Conservation (phyloP, 768 basidiomycete species). For the Leccinum ochraceum region DNA sequence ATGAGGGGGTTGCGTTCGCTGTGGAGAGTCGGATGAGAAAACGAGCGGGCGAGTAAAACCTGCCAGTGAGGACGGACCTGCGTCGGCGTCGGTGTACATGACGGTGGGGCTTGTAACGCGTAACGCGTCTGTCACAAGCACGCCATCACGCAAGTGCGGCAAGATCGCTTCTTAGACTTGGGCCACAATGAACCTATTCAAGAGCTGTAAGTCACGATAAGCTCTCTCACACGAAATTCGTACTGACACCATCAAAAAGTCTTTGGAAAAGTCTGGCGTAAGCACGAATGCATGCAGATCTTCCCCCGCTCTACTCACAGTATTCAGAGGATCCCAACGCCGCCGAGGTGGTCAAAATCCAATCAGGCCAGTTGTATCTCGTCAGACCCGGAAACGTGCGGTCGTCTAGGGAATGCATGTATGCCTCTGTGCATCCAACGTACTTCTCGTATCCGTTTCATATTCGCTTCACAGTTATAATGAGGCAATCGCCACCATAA, state of each 20-base stretch:
- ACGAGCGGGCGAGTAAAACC: background rate
- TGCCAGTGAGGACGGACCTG: constrained; percentile 12
- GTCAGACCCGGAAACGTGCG: constrained; percentile 90
- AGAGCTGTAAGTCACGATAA: constrained; percentile 57
- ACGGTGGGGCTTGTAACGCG: constrained; percentile 21
- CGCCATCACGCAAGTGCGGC: constrained; percentile 10
- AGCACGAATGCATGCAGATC: constrained; percentile 38
- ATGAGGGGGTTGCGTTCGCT: constrained; percentile 8
- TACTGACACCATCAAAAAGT: constrained; percentile 48
- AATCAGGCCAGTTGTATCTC: constrained; percentile 87
- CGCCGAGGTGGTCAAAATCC: constrained; percentile 92
- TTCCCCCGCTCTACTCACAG: constrained; percentile 25
- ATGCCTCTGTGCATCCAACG: constrained; percentile 29
- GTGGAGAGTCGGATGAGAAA: background rate
- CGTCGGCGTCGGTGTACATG: constrained; percentile 9
- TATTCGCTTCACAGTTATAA: constrained; percentile 65
- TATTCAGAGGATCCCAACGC: constrained; percentile 87
- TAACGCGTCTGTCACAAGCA: constrained; percentile 31
- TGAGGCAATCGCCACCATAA: constrained; percentile 92
- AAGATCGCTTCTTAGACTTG: constrained; percentile 18
- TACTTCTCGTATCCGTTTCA: constrained; percentile 2
- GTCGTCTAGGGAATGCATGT: constrained; percentile 97
- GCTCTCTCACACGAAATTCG: constrained; percentile 5
- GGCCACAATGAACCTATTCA: constrained; percentile 79
- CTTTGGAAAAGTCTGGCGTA: constrained; percentile 93